Evolutionary conservation across 495 filamentous ascomycete species (phyloP).

Genomic region (Penicillium salamii): DNA sequence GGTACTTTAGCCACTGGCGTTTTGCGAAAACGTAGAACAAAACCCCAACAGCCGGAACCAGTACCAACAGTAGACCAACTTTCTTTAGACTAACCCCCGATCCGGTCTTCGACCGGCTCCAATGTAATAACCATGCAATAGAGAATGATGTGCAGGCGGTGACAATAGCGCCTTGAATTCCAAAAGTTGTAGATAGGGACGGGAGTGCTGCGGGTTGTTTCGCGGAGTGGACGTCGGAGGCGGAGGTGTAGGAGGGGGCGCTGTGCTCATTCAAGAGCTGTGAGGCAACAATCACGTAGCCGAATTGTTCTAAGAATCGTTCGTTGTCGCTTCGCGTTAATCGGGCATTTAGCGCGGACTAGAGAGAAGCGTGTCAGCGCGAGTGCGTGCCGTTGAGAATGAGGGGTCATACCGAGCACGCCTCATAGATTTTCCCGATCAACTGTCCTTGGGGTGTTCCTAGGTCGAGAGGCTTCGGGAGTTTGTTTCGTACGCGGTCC

Average conservation of each 20-base stretch:
- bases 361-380: conserved; percentile 16
- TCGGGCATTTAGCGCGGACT: conserved; percentile 62
- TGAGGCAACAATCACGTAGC: conserved; percentile 92
- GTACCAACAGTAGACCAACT: conserved; percentile 55
- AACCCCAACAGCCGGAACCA: conserved; percentile 53
- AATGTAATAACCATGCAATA: conserved; percentile 70
- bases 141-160: conserved; percentile 61
- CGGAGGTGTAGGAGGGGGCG: conserved; percentile 45
- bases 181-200: conserved; percentile 43
- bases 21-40: conserved; percentile 69
- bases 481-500: conserved; percentile 61
- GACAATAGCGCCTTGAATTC: conserved; percentile 47
- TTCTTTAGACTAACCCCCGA: conserved; percentile 39
- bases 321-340: conserved; percentile 80
- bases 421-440: conserved; percentile 51
- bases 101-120: conserved; percentile 46
- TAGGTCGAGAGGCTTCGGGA: conserved; percentile 59
- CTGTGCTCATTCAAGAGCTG: conserved; percentile 76
- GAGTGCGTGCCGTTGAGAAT: background rate
- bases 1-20: conserved; percentile 80
- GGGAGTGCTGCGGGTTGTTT: conserved; percentile 33
- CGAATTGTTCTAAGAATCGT: conserved; percentile 90
- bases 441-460: conserved; percentile 45
- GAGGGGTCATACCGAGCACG: conserved; percentile 54
- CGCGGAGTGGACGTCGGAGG: conserved; percentile 37